phyloP scores from a whole-genome alignment of 108 stramenopile genomes.

The Pseudonitzschia multiseries region DNA sequence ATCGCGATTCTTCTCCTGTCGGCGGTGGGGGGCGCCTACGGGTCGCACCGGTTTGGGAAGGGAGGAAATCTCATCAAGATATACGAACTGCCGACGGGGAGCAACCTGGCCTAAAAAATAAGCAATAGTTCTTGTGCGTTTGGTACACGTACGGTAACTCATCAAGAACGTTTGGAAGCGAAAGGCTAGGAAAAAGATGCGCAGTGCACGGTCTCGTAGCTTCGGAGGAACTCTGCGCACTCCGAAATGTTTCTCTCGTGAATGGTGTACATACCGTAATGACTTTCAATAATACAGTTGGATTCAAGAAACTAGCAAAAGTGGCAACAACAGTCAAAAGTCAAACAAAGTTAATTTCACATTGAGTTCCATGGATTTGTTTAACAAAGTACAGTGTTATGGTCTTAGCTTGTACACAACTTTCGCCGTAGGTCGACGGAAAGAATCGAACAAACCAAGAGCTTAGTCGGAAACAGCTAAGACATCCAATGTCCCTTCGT shows the following conservation, averaged over 20 bases:
- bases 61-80: slow-evolving; percentile 83
- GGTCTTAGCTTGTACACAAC: not conserved
- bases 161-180: too few relatives aligned
- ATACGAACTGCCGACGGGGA: slow-evolving; percentile 72
- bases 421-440: not conserved
- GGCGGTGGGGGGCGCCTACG: slow-evolving; percentile 61
- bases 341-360: not conserved
- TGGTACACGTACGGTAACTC: too few relatives aligned
- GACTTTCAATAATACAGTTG: not conserved
- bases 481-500: slow-evolving; percentile 23
- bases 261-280: too few relatives aligned
- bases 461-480: slow-evolving; percentile 15
- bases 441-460: slow-evolving; percentile 15
- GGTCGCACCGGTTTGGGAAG: slow-evolving; percentile 71
- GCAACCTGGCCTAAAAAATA: slow-evolving; percentile 42
- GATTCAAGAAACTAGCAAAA: not conserved
- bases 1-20: slow-evolving; percentile 64
- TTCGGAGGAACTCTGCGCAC: too few relatives aligned
- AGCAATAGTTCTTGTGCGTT: too few relatives aligned
- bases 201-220: too few relatives aligned
- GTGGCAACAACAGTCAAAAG: not conserved
- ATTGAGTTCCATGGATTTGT: not conserved
- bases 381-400: not conserved
- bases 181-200: too few relatives aligned
- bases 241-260: too few relatives aligned